phyloP scores from a whole-genome alignment of 1,284 basidiomycete species.

The Pterulicium gracile region DNA sequence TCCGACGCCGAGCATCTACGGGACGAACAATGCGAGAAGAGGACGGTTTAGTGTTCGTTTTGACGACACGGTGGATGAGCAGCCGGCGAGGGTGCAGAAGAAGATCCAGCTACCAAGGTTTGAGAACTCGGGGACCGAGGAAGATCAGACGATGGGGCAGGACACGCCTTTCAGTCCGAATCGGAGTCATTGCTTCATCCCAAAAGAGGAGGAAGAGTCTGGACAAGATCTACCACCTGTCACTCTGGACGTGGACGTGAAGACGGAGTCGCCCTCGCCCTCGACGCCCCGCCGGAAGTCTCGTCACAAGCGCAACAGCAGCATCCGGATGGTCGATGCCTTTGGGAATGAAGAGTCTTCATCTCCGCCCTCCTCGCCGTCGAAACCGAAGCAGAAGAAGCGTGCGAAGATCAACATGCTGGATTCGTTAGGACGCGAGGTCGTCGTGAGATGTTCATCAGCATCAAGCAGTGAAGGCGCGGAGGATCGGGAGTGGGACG shows the following conservation, averaged over 20 bases:
- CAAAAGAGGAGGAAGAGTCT: neutral
- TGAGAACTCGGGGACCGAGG: neutral
- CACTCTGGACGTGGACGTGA: neutral
- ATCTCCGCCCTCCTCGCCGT: neutral
- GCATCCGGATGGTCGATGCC: neutral
- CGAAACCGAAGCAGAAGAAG: neutral
- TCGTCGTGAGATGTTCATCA: neutral
- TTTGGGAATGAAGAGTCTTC: conserved; percentile 1
- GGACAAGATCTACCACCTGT: neutral
- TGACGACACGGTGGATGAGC: neutral
- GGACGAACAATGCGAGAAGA: neutral
- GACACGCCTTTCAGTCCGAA: neutral
- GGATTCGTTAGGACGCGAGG: neutral
- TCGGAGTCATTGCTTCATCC: neutral
- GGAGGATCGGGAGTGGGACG: conserved; percentile 1
- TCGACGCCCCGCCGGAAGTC: neutral
- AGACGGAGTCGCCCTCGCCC: neutral
- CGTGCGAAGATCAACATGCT: neutral
- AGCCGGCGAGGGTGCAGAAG: neutral
- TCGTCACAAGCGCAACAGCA: neutral
- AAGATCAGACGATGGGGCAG: neutral
- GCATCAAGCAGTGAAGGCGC: neutral
- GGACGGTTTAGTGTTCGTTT: neutral
- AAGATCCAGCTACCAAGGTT: neutral
- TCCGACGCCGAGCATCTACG: neutral